These are phyloP conservation scores for Scytalidium lignicola DNA, from an alignment of 2,329 filamentous ascomycete species.

Conservation along the genomic window DNA sequence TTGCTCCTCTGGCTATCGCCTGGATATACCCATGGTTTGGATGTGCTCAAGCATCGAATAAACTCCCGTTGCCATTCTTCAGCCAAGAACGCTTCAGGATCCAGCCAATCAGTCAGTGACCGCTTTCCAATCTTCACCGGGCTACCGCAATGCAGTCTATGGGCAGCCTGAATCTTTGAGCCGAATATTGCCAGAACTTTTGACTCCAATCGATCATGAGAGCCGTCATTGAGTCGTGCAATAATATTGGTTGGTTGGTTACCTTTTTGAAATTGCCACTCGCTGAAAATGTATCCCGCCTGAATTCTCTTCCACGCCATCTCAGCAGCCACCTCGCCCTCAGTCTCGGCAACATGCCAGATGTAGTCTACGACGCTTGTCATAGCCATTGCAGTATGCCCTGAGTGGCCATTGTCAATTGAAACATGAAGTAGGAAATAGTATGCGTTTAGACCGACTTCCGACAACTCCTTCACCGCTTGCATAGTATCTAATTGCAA, in stretches of 20 bases:
- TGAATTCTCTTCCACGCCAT: slow-evolving; percentile 37
- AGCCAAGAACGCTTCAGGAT: slow-evolving; percentile 26
- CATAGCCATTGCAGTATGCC: slow-evolving; percentile 43
- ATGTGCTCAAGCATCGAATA: slow-evolving; percentile 29
- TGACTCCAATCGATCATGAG: slow-evolving; percentile 17
- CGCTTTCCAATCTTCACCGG: slow-evolving; percentile 32
- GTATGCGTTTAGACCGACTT: slow-evolving; percentile 37
- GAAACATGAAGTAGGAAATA: slow-evolving; percentile 47
- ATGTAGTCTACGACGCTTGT: slow-evolving; percentile 34
- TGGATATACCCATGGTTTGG: slow-evolving; percentile 35
- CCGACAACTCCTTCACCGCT: slow-evolving; percentile 37
- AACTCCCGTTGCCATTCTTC: slow-evolving; percentile 31
- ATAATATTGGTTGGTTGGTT: slow-evolving; percentile 11
- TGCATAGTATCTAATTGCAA: slow-evolving; percentile 35
- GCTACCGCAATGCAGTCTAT: slow-evolving; percentile 36
- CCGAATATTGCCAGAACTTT: slow-evolving; percentile 32
- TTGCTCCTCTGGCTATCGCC: slow-evolving; percentile 35
- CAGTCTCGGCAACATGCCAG: slow-evolving; percentile 17
- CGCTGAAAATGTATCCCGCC: slow-evolving; percentile 34
- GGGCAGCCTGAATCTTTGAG: slow-evolving; percentile 33
- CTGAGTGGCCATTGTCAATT: slow-evolving; percentile 44
- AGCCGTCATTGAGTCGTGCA: background rate
- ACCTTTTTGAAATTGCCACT: background rate
- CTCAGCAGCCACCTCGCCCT: slow-evolving; percentile 26
- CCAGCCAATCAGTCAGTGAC: slow-evolving; percentile 36